Evolutionary conservation across 331 rosid species (phyloP), one percentile per base, ranked within the genome.

Genomic region (Malus hybrid): DNA sequence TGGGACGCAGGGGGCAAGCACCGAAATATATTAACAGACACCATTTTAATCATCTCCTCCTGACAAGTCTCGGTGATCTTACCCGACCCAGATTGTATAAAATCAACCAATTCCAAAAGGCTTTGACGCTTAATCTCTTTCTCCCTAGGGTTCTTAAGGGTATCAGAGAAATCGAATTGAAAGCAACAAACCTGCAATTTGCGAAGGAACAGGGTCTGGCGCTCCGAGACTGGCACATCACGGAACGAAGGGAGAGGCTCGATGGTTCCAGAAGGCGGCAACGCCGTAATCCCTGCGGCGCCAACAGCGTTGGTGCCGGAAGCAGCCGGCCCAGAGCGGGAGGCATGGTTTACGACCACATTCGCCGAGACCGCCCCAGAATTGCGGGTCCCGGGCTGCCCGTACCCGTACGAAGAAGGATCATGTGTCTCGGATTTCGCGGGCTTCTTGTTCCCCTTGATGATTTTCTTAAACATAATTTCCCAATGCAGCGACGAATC

Each of bases 31-130:
- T 94, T 94, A 6, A 69, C 88, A 4, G 99, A 88, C 29, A 94
- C 80, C 99, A 94, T 94, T 73, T 80, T 83, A 24, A 94, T 90
- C 99, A 94, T 94, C 76, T 92, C 99, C 82, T 94, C 93, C 70
- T 94, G 99, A 73, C 97, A 94, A 67, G 73, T 80, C 82, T 94
- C 99, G 1, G 89, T 84, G 69, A 94, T 87, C 86, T 90, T 92
- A 27, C 93, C 95, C 16, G 97, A 93, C 24, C 98, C 97, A 4
- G 97, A 92, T 74, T 94, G 97, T 24, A 94, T 90, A 73, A 87
- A 90, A 46, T 94, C 99, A 46, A 94, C 99, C 83, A 94, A 78
- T 54, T 94, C 99, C 91, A 90, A 65, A 31, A 94, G 91, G 16
- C 86, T 69, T 73, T 90, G 99, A 56, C 99, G 76, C 87, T 94